phyloP scores from a whole-genome alignment of 2,329 filamentous ascomycete genomes.

The Emergomyces orientalis region DNA sequence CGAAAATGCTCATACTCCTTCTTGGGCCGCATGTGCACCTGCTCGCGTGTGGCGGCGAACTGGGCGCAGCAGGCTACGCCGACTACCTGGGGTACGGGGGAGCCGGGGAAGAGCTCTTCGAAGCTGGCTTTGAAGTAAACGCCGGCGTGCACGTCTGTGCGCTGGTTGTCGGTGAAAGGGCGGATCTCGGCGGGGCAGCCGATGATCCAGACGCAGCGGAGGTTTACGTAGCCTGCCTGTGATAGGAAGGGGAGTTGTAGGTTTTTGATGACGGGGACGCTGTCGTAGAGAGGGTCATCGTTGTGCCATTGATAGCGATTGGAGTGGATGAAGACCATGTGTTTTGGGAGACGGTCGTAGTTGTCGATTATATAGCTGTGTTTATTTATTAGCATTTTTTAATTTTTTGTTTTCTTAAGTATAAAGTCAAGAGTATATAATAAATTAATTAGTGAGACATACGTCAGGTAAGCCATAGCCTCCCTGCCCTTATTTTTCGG shows the following conservation, averaged over 20 bases:
- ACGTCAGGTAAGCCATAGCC: conserved; percentile 39
- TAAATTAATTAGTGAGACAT: conserved; percentile 11
- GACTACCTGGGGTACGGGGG: conserved; percentile 34
- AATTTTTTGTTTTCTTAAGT: background rate
- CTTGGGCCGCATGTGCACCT: conserved; percentile 37
- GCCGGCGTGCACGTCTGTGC: conserved; percentile 40
- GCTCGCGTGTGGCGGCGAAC: conserved; percentile 43
- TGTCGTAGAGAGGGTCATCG: conserved; percentile 45
- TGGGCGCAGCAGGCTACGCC: conserved; percentile 48
- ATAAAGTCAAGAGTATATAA: too few species aligned
- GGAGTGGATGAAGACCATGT: conserved; percentile 36
- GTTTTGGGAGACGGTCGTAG: conserved; percentile 33
- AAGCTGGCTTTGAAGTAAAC: conserved; percentile 43
- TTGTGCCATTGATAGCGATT: conserved; percentile 41
- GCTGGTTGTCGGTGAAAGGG: conserved; percentile 36
- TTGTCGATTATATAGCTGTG: conserved; percentile 36
- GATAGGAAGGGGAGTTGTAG: conserved; percentile 43
- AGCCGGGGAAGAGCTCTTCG: conserved; percentile 39
- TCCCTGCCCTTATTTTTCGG: conserved; percentile 37
- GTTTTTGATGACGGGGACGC: conserved; percentile 40
- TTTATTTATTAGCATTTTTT: background rate
- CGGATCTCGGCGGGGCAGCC: conserved; percentile 46
- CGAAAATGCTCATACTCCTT: conserved; percentile 42
- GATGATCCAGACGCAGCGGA: conserved; percentile 45
- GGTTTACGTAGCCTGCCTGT: conserved; percentile 44